A percentile compares a stretch with the other conserved stretches of the same genome.
These are phyloP conservation scores for Fragaria iinumae DNA, from an alignment of 306 rosid genomes.

Conservation along the genomic window DNA sequence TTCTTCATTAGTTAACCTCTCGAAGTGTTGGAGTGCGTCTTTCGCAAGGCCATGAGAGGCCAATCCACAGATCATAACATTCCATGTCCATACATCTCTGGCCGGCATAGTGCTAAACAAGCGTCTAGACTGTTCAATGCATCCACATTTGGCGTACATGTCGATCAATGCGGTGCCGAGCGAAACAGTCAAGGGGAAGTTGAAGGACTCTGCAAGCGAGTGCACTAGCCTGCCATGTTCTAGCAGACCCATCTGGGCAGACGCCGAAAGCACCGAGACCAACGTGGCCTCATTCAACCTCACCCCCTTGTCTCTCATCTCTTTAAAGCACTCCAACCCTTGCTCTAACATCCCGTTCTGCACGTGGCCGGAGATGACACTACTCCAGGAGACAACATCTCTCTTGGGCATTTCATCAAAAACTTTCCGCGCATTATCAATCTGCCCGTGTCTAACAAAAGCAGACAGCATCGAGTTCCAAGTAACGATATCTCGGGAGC, in stretches of 20 bases:
- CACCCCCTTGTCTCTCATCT: constrained; percentile 44
- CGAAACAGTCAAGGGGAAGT: constrained; percentile 39
- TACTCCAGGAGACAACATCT: constrained; percentile 81
- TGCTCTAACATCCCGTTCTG: constrained; percentile 53
- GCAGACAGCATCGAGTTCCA: constrained; percentile 69
- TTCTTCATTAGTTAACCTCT: constrained; percentile 42
- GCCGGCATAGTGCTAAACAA: constrained; percentile 49
- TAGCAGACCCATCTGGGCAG: constrained; percentile 65
- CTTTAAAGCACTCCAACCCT: constrained; percentile 59
- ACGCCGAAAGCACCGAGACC: constrained; percentile 56
- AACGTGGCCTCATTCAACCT: constrained; percentile 63
- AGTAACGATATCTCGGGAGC: constrained; percentile 56
- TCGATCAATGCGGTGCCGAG: constrained; percentile 71
- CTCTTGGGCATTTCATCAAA: constrained; percentile 61
- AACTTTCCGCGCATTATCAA: constrained; percentile 51
- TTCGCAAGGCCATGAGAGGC: constrained; percentile 61
- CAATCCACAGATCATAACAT: constrained; percentile 74
- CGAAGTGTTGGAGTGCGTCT: constrained; percentile 57
- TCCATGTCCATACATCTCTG: constrained; percentile 71
- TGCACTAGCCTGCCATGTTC: constrained; percentile 54
- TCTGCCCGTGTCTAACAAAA: constrained; percentile 45
- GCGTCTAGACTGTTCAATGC: constrained; percentile 52
- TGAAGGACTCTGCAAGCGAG: constrained; percentile 45
- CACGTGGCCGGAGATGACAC: constrained; percentile 69
- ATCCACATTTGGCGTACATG: constrained; percentile 88